These are phyloP conservation scores for Blastobotrys terrestris DNA, from an alignment of 805 yeast genomes.

Conservation along the genomic window DNA sequence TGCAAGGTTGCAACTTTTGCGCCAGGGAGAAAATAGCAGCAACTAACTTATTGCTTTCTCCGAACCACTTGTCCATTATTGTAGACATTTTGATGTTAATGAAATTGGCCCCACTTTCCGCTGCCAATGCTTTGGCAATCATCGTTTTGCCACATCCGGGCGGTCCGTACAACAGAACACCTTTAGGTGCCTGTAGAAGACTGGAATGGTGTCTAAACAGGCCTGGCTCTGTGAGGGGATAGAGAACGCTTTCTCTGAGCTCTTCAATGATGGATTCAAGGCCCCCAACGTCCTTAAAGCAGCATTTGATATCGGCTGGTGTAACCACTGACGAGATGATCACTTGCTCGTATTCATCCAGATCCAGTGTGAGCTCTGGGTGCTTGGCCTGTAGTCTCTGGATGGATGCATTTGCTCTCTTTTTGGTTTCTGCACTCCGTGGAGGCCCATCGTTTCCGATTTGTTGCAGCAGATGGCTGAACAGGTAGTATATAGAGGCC, in stretches of 20 bases:
- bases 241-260: slow-evolving; percentile 77
- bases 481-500: slow-evolving; percentile 59
- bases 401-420: slow-evolving; percentile 50
- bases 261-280: slow-evolving; percentile 77
- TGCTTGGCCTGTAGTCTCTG: slow-evolving; percentile 51
- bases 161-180: slow-evolving; percentile 88
- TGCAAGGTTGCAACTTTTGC: slow-evolving; percentile 85
- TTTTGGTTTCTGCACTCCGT: slow-evolving; percentile 54
- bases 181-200: slow-evolving; percentile 85
- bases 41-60: slow-evolving; percentile 89
- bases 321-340: slow-evolving; percentile 72
- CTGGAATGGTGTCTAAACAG: slow-evolving; percentile 61
- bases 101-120: slow-evolving; percentile 87
- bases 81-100: slow-evolving; percentile 88
- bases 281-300: slow-evolving; percentile 86
- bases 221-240: slow-evolving; percentile 75
- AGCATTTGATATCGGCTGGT: slow-evolving; percentile 73
- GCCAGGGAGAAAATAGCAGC: slow-evolving; percentile 92
- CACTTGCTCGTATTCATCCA: slow-evolving; percentile 71
- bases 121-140: slow-evolving; percentile 93
- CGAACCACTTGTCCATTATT: slow-evolving; percentile 96
- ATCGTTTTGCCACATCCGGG: slow-evolving; percentile 98
- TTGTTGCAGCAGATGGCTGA: slow-evolving; percentile 40
- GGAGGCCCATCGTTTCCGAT: slow-evolving; percentile 36
- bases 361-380: slow-evolving; percentile 49